Conservation (phyloP, 345 rosid species). For the Jatropha curcas region DNA sequence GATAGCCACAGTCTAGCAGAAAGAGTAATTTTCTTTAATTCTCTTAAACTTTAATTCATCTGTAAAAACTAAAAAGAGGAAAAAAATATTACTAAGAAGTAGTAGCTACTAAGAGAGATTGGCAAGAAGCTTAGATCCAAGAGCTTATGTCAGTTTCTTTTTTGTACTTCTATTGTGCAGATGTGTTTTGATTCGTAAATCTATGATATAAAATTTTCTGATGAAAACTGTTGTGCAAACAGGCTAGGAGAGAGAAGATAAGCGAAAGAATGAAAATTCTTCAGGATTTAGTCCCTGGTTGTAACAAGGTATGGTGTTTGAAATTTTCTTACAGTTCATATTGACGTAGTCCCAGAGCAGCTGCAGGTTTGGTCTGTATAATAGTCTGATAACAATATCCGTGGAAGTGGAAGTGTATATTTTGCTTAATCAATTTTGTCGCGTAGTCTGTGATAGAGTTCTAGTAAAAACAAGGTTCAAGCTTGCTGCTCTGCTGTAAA, state of each 20-base stretch:
- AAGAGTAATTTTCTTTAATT: conserved; percentile 57
- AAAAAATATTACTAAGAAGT: not conserved
- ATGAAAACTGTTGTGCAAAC: conserved; percentile 20
- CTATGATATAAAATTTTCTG: conserved; percentile 21
- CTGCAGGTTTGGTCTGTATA: not conserved
- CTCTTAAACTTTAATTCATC: conserved; percentile 8
- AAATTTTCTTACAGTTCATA: not conserved
- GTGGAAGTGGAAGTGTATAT: not conserved
- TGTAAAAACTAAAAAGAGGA: not conserved
- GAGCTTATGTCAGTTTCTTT: not conserved
- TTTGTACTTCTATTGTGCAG: not conserved
- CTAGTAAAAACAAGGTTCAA: not conserved
- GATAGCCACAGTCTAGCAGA: conserved; percentile 97
- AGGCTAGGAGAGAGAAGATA: conserved; percentile 96
- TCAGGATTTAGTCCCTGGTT: conserved; percentile 92
- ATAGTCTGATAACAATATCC: not conserved
- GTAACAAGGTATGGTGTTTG: conserved; percentile 66
- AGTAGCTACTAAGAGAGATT: not conserved
- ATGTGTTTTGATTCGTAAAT: not conserved
- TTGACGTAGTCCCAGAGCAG: not conserved
- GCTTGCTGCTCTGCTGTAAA: not conserved
- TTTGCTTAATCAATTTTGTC: too few relatives aligned
- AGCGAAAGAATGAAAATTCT: conserved; percentile 91
- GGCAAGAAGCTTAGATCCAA: not conserved
- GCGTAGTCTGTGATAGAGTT: too few relatives aligned